These are phyloP conservation scores for Phytomonas sp. DNA, from an alignment of 208 protist genomes.

Conservation along the genomic window DNA sequence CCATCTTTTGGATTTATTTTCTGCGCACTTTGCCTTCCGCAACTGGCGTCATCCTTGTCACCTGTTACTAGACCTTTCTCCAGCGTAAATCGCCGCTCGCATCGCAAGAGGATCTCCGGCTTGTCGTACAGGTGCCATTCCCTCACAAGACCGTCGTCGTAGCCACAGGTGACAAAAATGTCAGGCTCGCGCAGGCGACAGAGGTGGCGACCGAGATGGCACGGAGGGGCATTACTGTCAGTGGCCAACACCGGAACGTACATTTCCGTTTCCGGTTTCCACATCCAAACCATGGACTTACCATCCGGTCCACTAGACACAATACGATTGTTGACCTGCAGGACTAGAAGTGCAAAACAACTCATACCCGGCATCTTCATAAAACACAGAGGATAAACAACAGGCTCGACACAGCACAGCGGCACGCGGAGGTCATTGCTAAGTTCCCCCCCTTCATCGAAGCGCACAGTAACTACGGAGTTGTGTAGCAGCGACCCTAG, in stretches of 20 bases:
- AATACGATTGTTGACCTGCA: slow-evolving; percentile 28
- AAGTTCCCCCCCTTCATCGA: slow-evolving; percentile 40
- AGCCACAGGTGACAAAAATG: slow-evolving; percentile 60
- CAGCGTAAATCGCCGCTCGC: slow-evolving; percentile 48
- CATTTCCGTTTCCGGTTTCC: slow-evolving; percentile 15
- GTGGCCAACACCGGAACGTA: slow-evolving; percentile 33
- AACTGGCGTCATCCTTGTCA: background rate
- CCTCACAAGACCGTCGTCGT: slow-evolving; percentile 61
- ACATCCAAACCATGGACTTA: slow-evolving; percentile 36
- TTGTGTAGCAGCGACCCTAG: slow-evolving; percentile 21
- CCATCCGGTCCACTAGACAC: slow-evolving; percentile 57
- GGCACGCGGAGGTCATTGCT: slow-evolving; percentile 55
- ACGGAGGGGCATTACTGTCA: slow-evolving; percentile 12
- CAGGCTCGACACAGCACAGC: slow-evolving; percentile 55
- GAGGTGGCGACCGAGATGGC: slow-evolving; percentile 38
- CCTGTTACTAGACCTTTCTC: background rate
- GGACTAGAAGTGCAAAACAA: slow-evolving; percentile 49
- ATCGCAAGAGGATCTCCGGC: slow-evolving; percentile 51
- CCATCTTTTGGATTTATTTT: background rate
- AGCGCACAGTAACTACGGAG: slow-evolving; percentile 35
- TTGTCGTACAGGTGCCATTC: slow-evolving; percentile 85
- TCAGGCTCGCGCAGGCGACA: slow-evolving; percentile 51
- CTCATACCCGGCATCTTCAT: slow-evolving; percentile 26
- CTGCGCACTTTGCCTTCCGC: background rate
- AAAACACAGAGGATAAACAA: slow-evolving; percentile 41